Percentiles rank a stretch among this genome's conserved stretches.
These are phyloP conservation scores for Amanita pseudoporphyria DNA, from an alignment of 768 basidiomycete species.

Conservation along the genomic window DNA sequence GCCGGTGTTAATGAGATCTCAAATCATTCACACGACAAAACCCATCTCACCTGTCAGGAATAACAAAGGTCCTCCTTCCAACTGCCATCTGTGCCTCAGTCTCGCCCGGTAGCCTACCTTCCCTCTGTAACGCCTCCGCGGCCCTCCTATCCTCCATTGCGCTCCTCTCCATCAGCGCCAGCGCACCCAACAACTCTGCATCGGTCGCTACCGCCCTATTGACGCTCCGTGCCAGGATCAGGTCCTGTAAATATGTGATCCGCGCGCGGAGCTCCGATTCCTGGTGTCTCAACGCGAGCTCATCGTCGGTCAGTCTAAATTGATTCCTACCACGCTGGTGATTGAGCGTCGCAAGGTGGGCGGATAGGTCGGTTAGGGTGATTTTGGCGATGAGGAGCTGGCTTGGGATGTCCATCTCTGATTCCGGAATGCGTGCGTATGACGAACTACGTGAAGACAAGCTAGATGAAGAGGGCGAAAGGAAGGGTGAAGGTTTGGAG, in stretches of 20 bases:
- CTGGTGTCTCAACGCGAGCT: not conserved
- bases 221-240: constrained; percentile 1
- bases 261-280: not conserved
- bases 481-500: not conserved
- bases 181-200: not conserved
- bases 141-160: constrained; percentile 2
- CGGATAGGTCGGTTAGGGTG: not conserved
- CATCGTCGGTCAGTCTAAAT: not conserved
- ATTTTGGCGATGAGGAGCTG: constrained; percentile 2
- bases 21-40: not conserved
- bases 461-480: not conserved
- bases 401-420: not conserved
- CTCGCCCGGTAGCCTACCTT: not conserved
- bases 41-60: not conserved
- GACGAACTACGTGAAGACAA: not conserved
- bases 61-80: not conserved
- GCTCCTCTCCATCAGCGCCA: not conserved
- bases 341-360: not conserved
- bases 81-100: constrained; percentile 1
- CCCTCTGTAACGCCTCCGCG: not conserved
- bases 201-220: constrained; percentile 1
- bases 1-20: not conserved
- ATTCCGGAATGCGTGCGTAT: not conserved
- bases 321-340: not conserved
- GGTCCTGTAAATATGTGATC: not conserved